Evolutionary conservation across 331 rosid genomes (phyloP).

Genomic region (Pyrus hybrid): DNA sequence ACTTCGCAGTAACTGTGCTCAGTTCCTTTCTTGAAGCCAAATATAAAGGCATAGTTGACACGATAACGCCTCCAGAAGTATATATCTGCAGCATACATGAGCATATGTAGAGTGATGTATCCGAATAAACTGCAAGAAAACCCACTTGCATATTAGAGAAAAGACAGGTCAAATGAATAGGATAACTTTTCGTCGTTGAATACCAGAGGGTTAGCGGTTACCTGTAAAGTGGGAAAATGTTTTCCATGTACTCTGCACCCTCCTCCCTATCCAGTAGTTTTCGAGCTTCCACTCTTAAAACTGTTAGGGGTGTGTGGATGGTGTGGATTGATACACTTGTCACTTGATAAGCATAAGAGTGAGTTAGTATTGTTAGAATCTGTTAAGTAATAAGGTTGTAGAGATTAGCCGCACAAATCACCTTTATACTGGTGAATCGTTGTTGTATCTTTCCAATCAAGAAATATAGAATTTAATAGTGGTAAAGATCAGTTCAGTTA

Average conservation of each 20-base stretch:
- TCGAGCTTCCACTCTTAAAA: constrained; percentile 30
- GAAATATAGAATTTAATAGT: no score
- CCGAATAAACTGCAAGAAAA: constrained; percentile 57
- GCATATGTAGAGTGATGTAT: constrained; percentile 54
- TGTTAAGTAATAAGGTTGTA: no score
- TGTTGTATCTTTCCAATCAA: no score
- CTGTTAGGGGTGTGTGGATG: not conserved
- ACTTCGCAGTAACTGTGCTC: constrained; percentile 47
- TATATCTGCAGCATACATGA: constrained; percentile 54
- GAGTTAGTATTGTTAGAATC: no score
- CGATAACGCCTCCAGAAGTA: constrained; percentile 57
- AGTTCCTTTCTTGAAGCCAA: constrained; percentile 63
- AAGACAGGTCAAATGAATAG: not conserved
- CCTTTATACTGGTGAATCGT: no score
- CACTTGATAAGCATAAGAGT: no score
- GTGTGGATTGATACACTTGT: no score
- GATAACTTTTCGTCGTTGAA: not conserved
- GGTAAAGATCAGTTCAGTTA: no score
- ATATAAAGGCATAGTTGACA: constrained; percentile 66
- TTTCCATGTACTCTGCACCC: constrained; percentile 47
- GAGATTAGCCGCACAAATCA: no score
- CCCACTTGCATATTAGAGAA: constrained; percentile 10
- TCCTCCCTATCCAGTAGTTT: constrained; percentile 25
- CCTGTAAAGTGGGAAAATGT: constrained; percentile 69
- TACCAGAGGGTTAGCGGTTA: not conserved